phyloP scores from a whole-genome alignment of 129 eudicot genomes.

The Flaveria trinervia region DNA sequence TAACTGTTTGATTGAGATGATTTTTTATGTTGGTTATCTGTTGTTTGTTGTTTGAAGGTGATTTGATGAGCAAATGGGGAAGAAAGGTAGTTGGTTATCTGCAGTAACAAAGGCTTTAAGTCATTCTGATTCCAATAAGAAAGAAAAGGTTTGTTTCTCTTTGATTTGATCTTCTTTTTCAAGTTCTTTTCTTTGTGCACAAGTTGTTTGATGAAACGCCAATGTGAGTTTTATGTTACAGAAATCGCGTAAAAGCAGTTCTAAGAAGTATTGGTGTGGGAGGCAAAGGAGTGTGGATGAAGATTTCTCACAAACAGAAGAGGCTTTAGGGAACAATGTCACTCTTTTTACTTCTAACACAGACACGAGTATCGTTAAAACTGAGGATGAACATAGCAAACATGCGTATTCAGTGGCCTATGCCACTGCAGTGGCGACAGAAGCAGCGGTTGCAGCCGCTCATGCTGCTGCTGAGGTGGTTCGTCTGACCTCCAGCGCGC shows the following conservation, averaged over 20 bases:
- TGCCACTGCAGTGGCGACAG: constrained; percentile 71
- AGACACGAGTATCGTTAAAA: constrained; percentile 43
- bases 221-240: constrained; percentile 25
- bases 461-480: constrained; percentile 76
- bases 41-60: constrained; percentile 44
- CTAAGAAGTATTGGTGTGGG: constrained; percentile 61
- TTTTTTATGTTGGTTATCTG: too few relatives aligned
- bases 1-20: too few relatives aligned
- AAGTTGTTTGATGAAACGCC: constrained; percentile 18
- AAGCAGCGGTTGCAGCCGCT: constrained; percentile 74
- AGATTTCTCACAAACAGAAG: constrained; percentile 33
- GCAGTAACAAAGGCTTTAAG: constrained; percentile 66
- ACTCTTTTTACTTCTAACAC: constrained; percentile 33
- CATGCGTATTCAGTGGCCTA: constrained; percentile 77
- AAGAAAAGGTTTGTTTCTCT: constrained; percentile 43
- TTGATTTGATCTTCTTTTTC: neutral
- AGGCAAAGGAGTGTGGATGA: constrained; percentile 43
- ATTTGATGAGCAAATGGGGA: constrained; percentile 60
- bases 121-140: constrained; percentile 62
- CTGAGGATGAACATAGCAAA: constrained; percentile 57
- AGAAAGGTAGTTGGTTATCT: constrained; percentile 65
- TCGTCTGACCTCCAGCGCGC: constrained; percentile 51
- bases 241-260: constrained; percentile 42
- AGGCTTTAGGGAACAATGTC: constrained; percentile 18
- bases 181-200: constrained; percentile 5